A percentile compares a stretch with the other conserved stretches of the same genome.
Evolutionary conservation across 805 yeast species (phyloP).

Genomic region (Candida krabiensis): DNA sequence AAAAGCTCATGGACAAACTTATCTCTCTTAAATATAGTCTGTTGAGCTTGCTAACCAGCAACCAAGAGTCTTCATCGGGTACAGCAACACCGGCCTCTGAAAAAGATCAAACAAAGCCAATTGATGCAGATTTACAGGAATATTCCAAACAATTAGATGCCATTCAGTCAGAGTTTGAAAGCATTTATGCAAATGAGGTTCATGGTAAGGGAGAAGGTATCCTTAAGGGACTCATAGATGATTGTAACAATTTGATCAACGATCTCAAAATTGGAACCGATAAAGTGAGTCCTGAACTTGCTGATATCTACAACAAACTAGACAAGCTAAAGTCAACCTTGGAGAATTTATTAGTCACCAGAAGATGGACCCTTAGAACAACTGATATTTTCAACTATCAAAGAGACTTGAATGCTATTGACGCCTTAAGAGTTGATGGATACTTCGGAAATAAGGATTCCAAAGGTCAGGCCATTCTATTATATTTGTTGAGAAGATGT

Average conservation of each 20-base stretch:
- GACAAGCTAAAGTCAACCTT: slow-evolving; percentile 67
- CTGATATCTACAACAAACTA: slow-evolving; percentile 62
- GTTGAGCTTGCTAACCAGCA: slow-evolving; percentile 54
- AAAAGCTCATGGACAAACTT: slow-evolving; percentile 55
- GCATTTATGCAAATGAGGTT: slow-evolving; percentile 14
- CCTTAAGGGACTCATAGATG: slow-evolving; percentile 76
- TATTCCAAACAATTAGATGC: slow-evolving; percentile 20
- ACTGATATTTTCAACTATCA: slow-evolving; percentile 90
- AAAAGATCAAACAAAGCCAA: slow-evolving; percentile 23
- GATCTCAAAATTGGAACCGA: slow-evolving; percentile 58
- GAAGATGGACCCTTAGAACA: slow-evolving; percentile 97
- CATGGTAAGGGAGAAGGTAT: slow-evolving; percentile 42
- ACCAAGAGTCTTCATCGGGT: slow-evolving; percentile 39
- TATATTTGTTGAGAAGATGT: slow-evolving; percentile 85
- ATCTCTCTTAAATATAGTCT: slow-evolving; percentile 61
- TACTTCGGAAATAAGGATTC: slow-evolving; percentile 43
- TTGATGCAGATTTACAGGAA: slow-evolving; percentile 15
- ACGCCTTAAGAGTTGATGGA: slow-evolving; percentile 66
- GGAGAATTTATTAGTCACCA: slow-evolving; percentile 82
- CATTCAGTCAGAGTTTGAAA: slow-evolving; percentile 26
- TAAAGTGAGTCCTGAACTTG: slow-evolving; percentile 50
- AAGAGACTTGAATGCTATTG: slow-evolving; percentile 69
- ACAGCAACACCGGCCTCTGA: no score
- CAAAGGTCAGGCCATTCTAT: slow-evolving; percentile 59
- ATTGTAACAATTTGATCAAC: slow-evolving; percentile 70